These are phyloP conservation scores for Cyberlindnera lachancei DNA, from an alignment of 805 yeast genomes.

Conservation along the genomic window DNA sequence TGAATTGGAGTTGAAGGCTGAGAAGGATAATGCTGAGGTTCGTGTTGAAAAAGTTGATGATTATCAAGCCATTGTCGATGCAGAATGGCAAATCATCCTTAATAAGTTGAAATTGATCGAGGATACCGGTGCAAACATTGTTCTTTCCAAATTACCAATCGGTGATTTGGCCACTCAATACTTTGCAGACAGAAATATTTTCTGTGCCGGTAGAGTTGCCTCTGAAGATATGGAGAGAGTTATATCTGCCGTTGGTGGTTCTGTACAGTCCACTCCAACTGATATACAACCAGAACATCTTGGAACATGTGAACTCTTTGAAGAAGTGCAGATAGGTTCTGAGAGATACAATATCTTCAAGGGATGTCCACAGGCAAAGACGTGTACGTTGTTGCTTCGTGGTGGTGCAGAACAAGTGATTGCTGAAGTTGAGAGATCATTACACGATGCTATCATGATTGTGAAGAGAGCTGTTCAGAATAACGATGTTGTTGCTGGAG, in stretches of 20 bases:
- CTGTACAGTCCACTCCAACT: conserved; percentile 70
- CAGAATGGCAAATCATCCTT: conserved; percentile 95
- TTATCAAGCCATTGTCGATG: conserved; percentile 94
- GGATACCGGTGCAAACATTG: conserved; percentile 84
- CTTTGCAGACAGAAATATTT: conserved; percentile 92
- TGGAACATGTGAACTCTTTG: conserved; percentile 80
- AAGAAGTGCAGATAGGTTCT: conserved; percentile 92
- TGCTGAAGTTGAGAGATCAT: conserved; percentile 95
- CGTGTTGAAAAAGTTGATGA: conserved; percentile 89
- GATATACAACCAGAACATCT: conserved; percentile 64
- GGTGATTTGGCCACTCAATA: conserved; percentile 99
- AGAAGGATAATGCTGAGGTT: conserved; percentile 97
- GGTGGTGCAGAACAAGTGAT: conserved; percentile 99
- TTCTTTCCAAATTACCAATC: conserved; percentile 89
- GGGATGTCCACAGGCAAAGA: conserved; percentile 88
- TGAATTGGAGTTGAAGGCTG: conserved; percentile 94
- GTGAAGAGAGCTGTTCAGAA: conserved; percentile 91
- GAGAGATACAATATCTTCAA: conserved; percentile 90
- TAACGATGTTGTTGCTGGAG: conserved; percentile 90
- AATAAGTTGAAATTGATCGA: conserved; percentile 79
- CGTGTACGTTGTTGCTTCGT: conserved; percentile 87
- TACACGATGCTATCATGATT: conserved; percentile 98
- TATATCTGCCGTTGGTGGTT: conserved; percentile 89
- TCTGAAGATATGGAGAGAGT: conserved; percentile 89
- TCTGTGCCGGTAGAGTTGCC: conserved; percentile 95